Conservation (phyloP, 2,329 filamentous ascomycete species). For the Trichoderma afroharzianum region DNA sequence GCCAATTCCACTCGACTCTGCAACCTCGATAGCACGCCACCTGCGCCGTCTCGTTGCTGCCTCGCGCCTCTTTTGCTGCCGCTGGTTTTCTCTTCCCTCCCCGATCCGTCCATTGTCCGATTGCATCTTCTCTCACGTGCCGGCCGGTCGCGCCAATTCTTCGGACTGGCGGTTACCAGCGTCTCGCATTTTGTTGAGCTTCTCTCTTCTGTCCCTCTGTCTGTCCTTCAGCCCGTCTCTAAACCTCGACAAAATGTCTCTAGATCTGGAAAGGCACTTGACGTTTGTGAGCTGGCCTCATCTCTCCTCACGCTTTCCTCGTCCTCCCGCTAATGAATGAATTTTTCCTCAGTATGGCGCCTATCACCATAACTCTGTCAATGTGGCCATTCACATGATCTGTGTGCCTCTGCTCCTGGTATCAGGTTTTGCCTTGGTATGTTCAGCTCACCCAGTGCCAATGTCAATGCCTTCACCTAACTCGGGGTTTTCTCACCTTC, state of each 20-base stretch:
- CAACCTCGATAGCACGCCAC: not conserved
- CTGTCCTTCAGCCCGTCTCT: conserved; percentile 4
- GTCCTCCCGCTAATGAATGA: conserved; percentile 3
- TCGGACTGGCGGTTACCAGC: not conserved
- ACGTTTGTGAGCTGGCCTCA: conserved; percentile 62
- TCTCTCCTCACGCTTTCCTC: not conserved
- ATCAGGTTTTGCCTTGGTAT: conserved; percentile 68
- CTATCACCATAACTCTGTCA: conserved; percentile 76
- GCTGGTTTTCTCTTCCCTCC: not conserved
- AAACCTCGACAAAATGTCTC: conserved; percentile 48
- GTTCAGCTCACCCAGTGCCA: conserved; percentile 25
- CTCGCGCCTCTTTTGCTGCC: not conserved
- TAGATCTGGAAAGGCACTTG: conserved; percentile 78
- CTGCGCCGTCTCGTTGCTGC: not conserved
- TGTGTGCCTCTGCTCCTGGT: conserved; percentile 75
- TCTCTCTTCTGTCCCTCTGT: not conserved
- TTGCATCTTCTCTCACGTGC: conserved; percentile 12
- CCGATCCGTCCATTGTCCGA: not conserved
- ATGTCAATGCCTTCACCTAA: not conserved
- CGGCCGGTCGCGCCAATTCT: conserved; percentile 14
- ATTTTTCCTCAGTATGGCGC: conserved; percentile 65
- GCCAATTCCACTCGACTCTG: not conserved
- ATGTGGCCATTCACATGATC: conserved; percentile 73
- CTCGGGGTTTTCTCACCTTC: conserved; percentile 3
- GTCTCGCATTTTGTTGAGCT: conserved; percentile 2